A percentile compares a stretch with the other conserved stretches of the same genome.
phyloP scores from a whole-genome alignment of 306 rosid species.

The Cercis canadensis region DNA sequence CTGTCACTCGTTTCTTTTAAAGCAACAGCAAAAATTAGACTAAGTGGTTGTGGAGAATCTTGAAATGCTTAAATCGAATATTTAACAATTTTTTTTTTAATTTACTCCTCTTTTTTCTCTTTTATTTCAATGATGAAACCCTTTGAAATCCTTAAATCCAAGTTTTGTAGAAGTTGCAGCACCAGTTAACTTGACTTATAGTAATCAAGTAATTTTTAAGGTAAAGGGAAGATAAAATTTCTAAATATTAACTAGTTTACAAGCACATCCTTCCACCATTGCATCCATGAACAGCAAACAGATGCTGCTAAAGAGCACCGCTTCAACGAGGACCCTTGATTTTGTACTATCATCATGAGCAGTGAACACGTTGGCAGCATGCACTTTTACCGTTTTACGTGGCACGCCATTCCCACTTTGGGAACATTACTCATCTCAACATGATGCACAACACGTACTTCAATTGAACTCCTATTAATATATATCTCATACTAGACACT shows the following conservation, averaged over 20 bases:
- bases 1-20: slow-evolving; percentile 2
- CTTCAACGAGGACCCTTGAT: no score
- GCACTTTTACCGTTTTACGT: slow-evolving; percentile 38
- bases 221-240: no score
- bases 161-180: not conserved
- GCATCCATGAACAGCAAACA: no score
- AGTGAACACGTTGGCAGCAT: slow-evolving; percentile 35
- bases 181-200: slow-evolving; percentile 1
- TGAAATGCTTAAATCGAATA: no score
- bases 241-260: no score
- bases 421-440: slow-evolving; percentile 14
- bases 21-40: not conserved
- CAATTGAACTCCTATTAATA: not conserved
- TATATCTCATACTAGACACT: no score
- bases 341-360: no score
- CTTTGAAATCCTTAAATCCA: not conserved
- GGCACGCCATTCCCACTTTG: slow-evolving; percentile 38
- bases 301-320: no score
- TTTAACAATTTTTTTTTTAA: no score
- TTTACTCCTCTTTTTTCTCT: not conserved
- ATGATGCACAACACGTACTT: slow-evolving; percentile 11
- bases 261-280: no score
- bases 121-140: not conserved
- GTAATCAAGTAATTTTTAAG: no score
- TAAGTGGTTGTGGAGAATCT: not conserved